These are phyloP conservation scores for Penicillium argentinense DNA, from an alignment of 495 filamentous ascomycete species.

Conservation along the genomic window DNA sequence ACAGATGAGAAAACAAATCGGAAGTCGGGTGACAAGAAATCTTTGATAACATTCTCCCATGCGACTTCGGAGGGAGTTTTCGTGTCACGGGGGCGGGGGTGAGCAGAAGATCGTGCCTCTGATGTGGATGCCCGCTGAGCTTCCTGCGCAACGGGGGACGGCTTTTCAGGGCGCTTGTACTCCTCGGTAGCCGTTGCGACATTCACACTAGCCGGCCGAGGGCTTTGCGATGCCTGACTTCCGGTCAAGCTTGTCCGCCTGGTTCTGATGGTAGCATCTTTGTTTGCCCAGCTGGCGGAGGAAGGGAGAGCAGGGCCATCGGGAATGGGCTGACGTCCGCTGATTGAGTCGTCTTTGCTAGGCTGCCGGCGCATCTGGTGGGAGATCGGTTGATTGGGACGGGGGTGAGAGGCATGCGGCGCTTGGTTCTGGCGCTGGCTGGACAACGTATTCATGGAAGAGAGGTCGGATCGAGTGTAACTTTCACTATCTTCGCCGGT, in stretches of 20 bases:
- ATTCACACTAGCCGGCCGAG: constrained; percentile 63
- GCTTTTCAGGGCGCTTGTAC: constrained; percentile 38
- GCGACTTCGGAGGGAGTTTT: constrained; percentile 27
- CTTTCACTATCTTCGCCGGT: constrained; percentile 95
- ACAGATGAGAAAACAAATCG: constrained; percentile 59
- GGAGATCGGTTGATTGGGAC: constrained; percentile 50
- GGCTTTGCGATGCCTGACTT: constrained; percentile 78
- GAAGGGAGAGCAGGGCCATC: constrained; percentile 88
- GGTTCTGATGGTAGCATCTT: constrained; percentile 66
- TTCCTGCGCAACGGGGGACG: constrained; percentile 25
- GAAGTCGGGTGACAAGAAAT: constrained; percentile 56
- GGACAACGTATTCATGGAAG: constrained; percentile 86
- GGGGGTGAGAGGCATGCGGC: constrained; percentile 29
- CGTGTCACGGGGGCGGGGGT: constrained; percentile 10
- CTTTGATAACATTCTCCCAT: constrained; percentile 51
- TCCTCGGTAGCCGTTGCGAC: constrained; percentile 49
- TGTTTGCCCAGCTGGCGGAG: constrained; percentile 89
- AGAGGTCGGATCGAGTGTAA: constrained; percentile 92
- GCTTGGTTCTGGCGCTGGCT: constrained; percentile 60
- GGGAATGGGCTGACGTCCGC: constrained; percentile 48
- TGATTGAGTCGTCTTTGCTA: constrained; percentile 72
- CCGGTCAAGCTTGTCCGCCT: constrained; percentile 74
- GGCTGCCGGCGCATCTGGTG: constrained; percentile 72
- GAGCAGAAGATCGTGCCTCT: constrained; percentile 23
- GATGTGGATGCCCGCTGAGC: constrained; percentile 23